Base-by-base conservation (phyloP, 1,284 basidiomycete species). In the Ganoderma meredithae region DNA sequence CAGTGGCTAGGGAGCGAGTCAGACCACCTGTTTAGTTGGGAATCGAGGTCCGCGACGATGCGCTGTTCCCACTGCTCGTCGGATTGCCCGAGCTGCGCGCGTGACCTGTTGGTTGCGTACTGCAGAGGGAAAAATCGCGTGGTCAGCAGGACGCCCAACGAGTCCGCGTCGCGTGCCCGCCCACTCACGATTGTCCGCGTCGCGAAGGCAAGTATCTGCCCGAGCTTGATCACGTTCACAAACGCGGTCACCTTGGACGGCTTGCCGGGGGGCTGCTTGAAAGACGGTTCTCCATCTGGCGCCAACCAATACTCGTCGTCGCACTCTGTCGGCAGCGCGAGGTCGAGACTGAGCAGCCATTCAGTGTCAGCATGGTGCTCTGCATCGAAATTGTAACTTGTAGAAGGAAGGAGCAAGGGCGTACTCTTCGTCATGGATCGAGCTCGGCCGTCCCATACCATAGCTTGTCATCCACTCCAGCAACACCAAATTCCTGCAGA, bases 291-390 rank as follows among this genome's bases (percentile, higher is more conserved):
- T 10, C 81, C 81, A 53, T 84, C 80, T 0, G 81, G 77, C 59
- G 78, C 74, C 36, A 77, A 81, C 89, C 89, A 90, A 69, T 86
- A 89, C 70, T 90, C 89, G 75, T 93, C 90, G 62, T 90, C 88
- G 40, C 89, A 85, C 39, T 85, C 84, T 2, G 85, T 75, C 0
- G 89, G 88, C 25, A 86, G 81, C 39, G 88, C 87, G 4, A 88
- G 81, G 71, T 92, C 90, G 71, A 89, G 86, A 71, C 85, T 86
- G 62, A 2, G 36, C 36, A 36, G 27, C 27, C 27, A 36, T 36
- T 41, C 41, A 41, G 41, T 13, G 12, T 6, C 1, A 13, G 17
- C 36, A 6, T 6, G 41, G 13, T 17, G 4, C 12, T 31, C 27
- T 31, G 27, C 27, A 1, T 31, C 27, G 27, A 31, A 31, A 31